Evolutionary conservation across 768 basidiomycete species (phyloP), one percentile per base, ranked within the genome.

Genomic region (Psilocybe azurescens): DNA sequence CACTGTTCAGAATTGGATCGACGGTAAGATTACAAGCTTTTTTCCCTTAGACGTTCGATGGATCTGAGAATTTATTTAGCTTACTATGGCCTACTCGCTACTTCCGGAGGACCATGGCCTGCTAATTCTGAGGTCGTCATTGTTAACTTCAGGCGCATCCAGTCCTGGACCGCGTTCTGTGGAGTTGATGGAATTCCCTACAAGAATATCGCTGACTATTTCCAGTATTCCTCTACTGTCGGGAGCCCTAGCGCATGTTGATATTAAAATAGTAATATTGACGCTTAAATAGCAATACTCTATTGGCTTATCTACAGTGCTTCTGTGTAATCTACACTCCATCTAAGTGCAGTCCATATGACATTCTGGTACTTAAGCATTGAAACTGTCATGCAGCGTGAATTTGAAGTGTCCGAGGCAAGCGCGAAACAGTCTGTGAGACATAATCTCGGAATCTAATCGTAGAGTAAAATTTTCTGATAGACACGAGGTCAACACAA

Each of bases 1-100:
- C 16, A 55, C 53, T n/a, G 5, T 14, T 8, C 38, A 55, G 18
- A 55, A 55, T 32, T 55, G 53, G 53, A 55, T 55, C 11, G 53
- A 55, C 29, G 53, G 53, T 55, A 38, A 53, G 52, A 32, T 53
- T 13, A 16, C 6, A 16, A 5, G 3, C 36, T 14, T 38, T 14
- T 53, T 53, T 2, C 5, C 29, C 14, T 3, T 29, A 7, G 18
- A 20, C 24, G 24, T 24, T 30, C 18, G 28, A 30, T 53, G 6
- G 11, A 3, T 9, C n/a, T 53, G 28, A n/a, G 3, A n/a, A 20
- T 13, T 36, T 36, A 36, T 11, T 55, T 55, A 55, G 53, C n/a
- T 2, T 55, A 55, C 16, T 55, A 55, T 39, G 53, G 36, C 8
- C 3, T n/a, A 16, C 53, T 55, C 7, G 8, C 29, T 13, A 20